Evolutionary conservation across 352 stramenopile genomes (phyloP).

Genomic region (Phytophthora cactorum): DNA sequence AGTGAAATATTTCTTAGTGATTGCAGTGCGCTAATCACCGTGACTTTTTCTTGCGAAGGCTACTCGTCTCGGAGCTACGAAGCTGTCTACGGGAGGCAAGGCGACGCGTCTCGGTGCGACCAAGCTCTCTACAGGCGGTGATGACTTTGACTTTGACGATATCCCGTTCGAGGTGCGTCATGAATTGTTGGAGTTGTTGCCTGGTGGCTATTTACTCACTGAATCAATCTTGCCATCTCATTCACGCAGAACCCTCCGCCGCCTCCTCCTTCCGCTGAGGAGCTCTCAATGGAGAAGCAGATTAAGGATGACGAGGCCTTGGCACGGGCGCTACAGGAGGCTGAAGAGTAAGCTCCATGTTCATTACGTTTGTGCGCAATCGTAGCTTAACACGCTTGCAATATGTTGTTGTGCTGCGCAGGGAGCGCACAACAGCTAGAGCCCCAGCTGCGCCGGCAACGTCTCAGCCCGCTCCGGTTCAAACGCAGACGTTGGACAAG

Average conservation of each 20-base stretch:
- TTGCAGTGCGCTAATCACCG: neutral
- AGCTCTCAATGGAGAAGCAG: slow-evolving; percentile 67
- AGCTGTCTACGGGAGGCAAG: slow-evolving; percentile 44
- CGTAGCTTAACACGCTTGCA: neutral
- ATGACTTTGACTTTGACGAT: slow-evolving; percentile 91
- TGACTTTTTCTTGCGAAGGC: slow-evolving; percentile 13
- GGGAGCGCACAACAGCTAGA: slow-evolving; percentile 30
- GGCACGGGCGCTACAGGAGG: slow-evolving; percentile 79
- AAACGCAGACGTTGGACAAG: slow-evolving; percentile 83
- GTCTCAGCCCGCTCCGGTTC: slow-evolving; percentile 32
- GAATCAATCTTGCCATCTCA: neutral
- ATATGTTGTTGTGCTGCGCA: slow-evolving; percentile 14
- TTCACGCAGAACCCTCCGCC: slow-evolving; percentile 69
- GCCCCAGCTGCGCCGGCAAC: slow-evolving; percentile 19
- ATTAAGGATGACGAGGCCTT: slow-evolving; percentile 89
- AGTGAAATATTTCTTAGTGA: neutral
- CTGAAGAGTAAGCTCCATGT: slow-evolving; percentile 65
- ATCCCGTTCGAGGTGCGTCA: slow-evolving; percentile 80
- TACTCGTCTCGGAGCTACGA: slow-evolving; percentile 43
- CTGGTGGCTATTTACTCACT: neutral
- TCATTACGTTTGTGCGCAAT: neutral
- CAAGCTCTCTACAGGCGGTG: slow-evolving; percentile 69
- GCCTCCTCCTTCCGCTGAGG: slow-evolving; percentile 37
- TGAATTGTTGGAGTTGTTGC: neutral
- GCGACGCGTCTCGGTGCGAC: slow-evolving; percentile 70